Evolutionary conservation across 306 rosid genomes (phyloP).

Genomic region (Cicer judaicum): DNA sequence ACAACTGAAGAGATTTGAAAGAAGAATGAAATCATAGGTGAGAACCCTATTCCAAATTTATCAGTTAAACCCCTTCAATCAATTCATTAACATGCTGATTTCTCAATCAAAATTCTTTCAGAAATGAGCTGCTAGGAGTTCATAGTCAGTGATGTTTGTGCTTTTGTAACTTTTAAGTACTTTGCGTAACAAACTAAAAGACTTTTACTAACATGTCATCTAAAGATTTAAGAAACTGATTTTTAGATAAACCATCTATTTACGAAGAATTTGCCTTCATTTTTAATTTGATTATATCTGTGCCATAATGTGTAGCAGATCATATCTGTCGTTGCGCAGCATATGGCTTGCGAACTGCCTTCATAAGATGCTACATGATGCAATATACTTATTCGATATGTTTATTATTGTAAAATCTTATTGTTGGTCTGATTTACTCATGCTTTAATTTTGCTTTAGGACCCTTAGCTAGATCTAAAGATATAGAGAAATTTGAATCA

Average conservation of each 20-base stretch:
- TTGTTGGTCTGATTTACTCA: constrained; percentile 13
- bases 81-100: constrained; percentile 10
- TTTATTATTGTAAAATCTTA: constrained; percentile 28
- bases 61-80: constrained; percentile 6
- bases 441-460: constrained; percentile 57
- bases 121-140: neutral
- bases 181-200: constrained; percentile 3
- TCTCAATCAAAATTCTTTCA: constrained; percentile 28
- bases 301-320: constrained; percentile 5
- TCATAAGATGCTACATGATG: neutral
- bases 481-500: constrained; percentile 67
- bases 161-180: neutral
- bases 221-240: neutral
- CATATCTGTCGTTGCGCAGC: constrained; percentile 20
- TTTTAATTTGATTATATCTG: constrained; percentile 25
- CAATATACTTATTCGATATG: neutral
- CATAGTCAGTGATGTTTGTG: neutral
- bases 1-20: constrained; percentile 17
- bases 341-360: constrained; percentile 20
- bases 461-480: constrained; percentile 61
- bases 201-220: constrained; percentile 12
- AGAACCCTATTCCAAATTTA: constrained; percentile 16
- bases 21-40: constrained; percentile 21
- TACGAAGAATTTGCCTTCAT: constrained; percentile 8
- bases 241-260: neutral